Evolutionary conservation across 1,139 yeast species (phyloP).

Genomic region (Magnusiomyces magnusii): DNA sequence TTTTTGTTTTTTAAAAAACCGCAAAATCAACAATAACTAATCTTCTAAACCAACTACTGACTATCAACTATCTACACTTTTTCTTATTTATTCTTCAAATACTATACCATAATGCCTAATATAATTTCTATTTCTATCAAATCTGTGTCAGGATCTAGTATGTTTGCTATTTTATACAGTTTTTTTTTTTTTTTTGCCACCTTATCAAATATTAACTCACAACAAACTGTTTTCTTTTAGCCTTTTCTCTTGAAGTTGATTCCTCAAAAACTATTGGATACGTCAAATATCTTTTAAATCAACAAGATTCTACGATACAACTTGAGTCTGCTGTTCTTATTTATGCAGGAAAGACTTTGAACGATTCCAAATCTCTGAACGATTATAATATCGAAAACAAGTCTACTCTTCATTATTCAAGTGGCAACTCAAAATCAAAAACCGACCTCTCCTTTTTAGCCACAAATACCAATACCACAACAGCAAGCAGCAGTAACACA

Average conservation of each 20-base stretch:
- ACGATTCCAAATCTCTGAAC: conserved; percentile 70
- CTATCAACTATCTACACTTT: not conserved
- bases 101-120: conserved; percentile 2
- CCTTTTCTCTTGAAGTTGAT: conserved; percentile 12
- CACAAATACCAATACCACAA: conserved; percentile 13
- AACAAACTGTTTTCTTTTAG: conserved; percentile 1
- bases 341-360: conserved; percentile 57
- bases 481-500: conserved; percentile 14
- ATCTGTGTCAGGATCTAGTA: conserved; percentile 12
- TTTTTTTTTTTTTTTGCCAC: conserved; percentile 7
- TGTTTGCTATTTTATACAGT: not conserved
- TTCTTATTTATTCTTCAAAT: not conserved
- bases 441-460: conserved; percentile 45
- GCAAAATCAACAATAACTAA: too few species aligned
- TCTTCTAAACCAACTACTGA: not conserved
- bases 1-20: too few species aligned
- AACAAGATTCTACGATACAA: conserved; percentile 12
- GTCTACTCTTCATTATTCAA: conserved; percentile 62
- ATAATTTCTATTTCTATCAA: conserved; percentile 12
- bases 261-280: conserved; percentile 13
- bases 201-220: not conserved
- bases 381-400: conserved; percentile 78
- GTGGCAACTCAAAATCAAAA: conserved; percentile 29
- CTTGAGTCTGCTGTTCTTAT: conserved; percentile 17
- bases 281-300: conserved; percentile 11